Percentiles rank a stretch among this genome's conserved stretches.
Conservation (phyloP, 768 basidiomycete genomes). For the Tremella fuciformis region DNA sequence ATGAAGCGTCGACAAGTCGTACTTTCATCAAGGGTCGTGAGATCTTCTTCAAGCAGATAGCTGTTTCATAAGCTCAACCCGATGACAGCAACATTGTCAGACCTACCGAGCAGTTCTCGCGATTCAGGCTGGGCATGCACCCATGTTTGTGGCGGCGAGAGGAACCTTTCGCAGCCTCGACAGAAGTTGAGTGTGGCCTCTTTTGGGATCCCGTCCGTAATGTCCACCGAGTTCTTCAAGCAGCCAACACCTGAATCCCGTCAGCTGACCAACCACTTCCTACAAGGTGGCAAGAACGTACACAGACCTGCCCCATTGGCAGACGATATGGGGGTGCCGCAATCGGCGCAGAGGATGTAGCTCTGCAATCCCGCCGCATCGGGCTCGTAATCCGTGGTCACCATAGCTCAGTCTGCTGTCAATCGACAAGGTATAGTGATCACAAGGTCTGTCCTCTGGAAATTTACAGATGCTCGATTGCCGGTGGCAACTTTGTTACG, state of each 20-base stretch:
- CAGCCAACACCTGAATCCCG: conserved; percentile 46
- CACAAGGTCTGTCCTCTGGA: too few relatives aligned
- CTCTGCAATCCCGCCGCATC: conserved; percentile 43
- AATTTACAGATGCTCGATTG: too few relatives aligned
- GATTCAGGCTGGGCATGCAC: conserved; percentile 81
- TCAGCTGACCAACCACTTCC: conserved; percentile 9
- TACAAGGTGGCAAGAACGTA: conserved; percentile 18
- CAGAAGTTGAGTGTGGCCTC: conserved; percentile 86
- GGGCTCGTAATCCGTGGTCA: conserved; percentile 48
- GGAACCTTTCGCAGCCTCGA: conserved; percentile 87
- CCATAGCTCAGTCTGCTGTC: conserved; percentile 22
- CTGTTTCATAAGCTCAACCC: conserved; percentile 50
- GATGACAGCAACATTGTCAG: background rate
- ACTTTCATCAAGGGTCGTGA: conserved; percentile 69
- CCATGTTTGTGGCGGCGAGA: conserved; percentile 87
- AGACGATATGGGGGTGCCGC: conserved; percentile 49
- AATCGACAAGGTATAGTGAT: too few relatives aligned
- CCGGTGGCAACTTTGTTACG: too few relatives aligned
- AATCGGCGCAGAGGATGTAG: conserved; percentile 52
- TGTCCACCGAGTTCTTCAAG: conserved; percentile 69
- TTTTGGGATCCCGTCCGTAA: conserved; percentile 93
- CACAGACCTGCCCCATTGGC: conserved; percentile 49
- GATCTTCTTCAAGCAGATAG: conserved; percentile 90
- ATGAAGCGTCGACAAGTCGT: conserved; percentile 93
- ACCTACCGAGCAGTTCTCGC: conserved; percentile 68